Conservation (phyloP, 768 basidiomycete species). For the Dictyophora rubrovolvata region DNA sequence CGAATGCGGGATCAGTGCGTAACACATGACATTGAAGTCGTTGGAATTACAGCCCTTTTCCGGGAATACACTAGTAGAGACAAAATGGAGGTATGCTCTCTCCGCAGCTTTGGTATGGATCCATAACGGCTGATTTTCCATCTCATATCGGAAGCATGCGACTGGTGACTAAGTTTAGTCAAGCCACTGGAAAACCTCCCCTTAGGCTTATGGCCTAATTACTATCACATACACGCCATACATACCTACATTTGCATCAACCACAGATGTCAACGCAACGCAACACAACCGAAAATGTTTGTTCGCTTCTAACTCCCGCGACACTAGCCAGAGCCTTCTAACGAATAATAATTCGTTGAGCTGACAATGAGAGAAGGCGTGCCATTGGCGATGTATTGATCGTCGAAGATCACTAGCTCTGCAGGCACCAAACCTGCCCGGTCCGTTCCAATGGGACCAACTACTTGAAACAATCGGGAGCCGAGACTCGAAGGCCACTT, state of each 20-base stretch:
- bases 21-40: no score
- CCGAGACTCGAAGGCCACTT: no score
- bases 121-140: background rate
- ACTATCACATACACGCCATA: background rate
- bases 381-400: no score
- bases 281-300: background rate
- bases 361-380: no score
- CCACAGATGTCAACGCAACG: background rate
- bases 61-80: no score
- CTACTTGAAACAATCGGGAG: no score
- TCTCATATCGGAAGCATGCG: background rate
- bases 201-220: background rate
- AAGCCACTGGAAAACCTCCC: background rate
- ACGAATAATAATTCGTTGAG: no score
- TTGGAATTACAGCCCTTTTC: no score
- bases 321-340: background rate
- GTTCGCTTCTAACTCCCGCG: background rate
- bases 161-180: background rate
- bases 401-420: background rate
- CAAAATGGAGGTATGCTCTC: no score
- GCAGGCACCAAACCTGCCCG: background rate
- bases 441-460: background rate
- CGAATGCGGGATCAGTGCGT: no score
- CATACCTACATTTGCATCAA: background rate
- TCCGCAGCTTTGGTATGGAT: no score